Evolutionary conservation across 306 rosid genomes (phyloP), one percentile per base, ranked within the genome.

Genomic region (Parietaria judaica): DNA sequence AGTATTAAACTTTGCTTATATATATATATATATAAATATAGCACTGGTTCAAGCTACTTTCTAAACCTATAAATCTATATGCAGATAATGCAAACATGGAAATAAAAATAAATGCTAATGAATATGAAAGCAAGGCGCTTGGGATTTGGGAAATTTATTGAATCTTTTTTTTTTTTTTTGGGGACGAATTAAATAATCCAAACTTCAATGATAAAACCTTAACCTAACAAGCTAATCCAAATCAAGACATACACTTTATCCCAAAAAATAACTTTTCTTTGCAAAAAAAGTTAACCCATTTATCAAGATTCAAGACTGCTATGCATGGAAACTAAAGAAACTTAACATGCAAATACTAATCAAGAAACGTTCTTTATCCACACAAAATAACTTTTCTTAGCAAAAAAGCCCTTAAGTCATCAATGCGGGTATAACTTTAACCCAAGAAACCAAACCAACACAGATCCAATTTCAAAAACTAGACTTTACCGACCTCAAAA

Each of bases 331-430:
- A 23, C 58, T 50, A 47, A 63, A 23, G 43, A 14, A 41, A 41
- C 45, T 8, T 5, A 41, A 5, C 9, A 41, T 8, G 9, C 6
- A 41, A 41, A 41, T 8, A 5, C 45, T 5, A 8, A 41, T 41
- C 45, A 41, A 41, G 45, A 41, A 41, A 41, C 45, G 9, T 8
- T 5, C 45, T 41, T 41, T 41, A 5, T 41, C 9, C 45, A 41
- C 45, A 5, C 45, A 5, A 5, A 41, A 41, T 23, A 23, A 41
- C 45, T 41, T 41, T 41, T 41, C 9, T 8, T 41, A 1, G 45
- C 45, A 41, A 41, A 41, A 41, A 14, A 36, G 14, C 58, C 43
- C 95, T 62, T 84, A 90, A 9, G 95, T 87, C 6, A 87, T 83
- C 71, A 87, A 35, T 38, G 95, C 31, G 1, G 31, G 31, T 23